phyloP scores from a whole-genome alignment of 2,329 filamentous ascomycete genomes.

The Fusarium xyrophilum region DNA sequence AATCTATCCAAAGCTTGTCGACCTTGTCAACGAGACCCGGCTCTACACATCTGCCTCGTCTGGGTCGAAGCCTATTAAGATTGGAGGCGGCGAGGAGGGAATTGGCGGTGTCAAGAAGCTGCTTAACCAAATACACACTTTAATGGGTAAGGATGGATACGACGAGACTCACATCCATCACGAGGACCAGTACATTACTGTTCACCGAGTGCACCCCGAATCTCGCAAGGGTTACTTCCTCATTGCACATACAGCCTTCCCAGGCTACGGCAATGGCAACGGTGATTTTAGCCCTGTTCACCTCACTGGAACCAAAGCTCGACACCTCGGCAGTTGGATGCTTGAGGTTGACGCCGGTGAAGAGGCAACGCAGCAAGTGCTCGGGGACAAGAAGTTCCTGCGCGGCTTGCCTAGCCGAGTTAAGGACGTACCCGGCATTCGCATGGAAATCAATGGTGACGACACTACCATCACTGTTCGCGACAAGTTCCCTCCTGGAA shows the following conservation, averaged over 20 bases:
- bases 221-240: conserved; percentile 94
- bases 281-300: conserved; percentile 80
- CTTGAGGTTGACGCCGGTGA: conserved; percentile 84
- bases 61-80: conserved; percentile 61
- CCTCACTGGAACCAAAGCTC: conserved; percentile 83
- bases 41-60: conserved; percentile 83
- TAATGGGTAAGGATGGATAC: conserved; percentile 95
- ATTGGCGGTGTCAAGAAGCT: conserved; percentile 92
- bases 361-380: conserved; percentile 68
- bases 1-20: conserved; percentile 90
- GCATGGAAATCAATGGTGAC: conserved; percentile 72
- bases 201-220: conserved; percentile 91
- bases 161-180: conserved; percentile 97
- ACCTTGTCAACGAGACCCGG: conserved; percentile 88
- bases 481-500: conserved; percentile 87
- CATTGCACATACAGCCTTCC: conserved; percentile 95
- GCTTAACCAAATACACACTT: conserved; percentile 90
- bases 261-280: conserved; percentile 85
- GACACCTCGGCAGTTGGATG: conserved; percentile 88
- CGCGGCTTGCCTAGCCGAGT: conserved; percentile 86
- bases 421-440: conserved; percentile 74
- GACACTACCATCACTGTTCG: conserved; percentile 82
- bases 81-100: conserved; percentile 76
- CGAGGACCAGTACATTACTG: conserved; percentile 93
- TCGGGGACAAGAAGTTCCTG: conserved; percentile 74